phyloP scores from a whole-genome alignment of 1,284 basidiomycete genomes.

The Schizophyllum commune region DNA sequence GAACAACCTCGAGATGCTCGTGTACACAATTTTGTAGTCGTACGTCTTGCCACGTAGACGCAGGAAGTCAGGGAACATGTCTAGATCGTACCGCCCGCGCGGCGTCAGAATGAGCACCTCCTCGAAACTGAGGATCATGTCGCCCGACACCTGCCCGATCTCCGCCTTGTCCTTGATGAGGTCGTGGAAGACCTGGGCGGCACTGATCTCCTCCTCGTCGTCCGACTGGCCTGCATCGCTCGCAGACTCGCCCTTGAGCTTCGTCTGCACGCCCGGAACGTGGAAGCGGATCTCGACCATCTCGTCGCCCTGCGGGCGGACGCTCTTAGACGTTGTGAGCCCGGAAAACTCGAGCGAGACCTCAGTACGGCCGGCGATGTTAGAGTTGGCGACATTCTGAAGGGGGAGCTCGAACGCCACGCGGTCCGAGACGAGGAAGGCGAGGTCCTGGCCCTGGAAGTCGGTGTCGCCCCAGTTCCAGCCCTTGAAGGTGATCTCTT shows the following conservation, averaged over 20 bases:
- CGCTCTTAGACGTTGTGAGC: conserved; percentile 35
- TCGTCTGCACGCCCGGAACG: conserved; percentile 79
- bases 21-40: conserved; percentile 97
- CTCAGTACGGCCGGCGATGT: conserved; percentile 95
- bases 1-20: conserved; percentile 86
- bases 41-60: conserved; percentile 96
- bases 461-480: conserved; percentile 99
- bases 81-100: conserved; percentile 94
- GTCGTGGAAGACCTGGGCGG: conserved; percentile 96
- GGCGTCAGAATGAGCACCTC: conserved; percentile 97
- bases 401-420: conserved; percentile 91
- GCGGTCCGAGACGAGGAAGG: conserved; percentile 87
- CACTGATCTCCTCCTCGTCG: conserved; percentile 72
- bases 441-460: conserved; percentile 87
- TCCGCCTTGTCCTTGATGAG: conserved; percentile 95
- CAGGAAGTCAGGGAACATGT: conserved; percentile 94
- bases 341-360: conserved; percentile 92
- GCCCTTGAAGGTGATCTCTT: conserved; percentile 86
- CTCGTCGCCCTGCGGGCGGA: conserved; percentile 68
- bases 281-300: conserved; percentile 96
- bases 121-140: conserved; percentile 92
- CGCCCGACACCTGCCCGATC: conserved; percentile 88
- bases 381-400: conserved; percentile 87
- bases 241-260: conserved; percentile 37
- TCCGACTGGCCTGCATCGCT: conserved; percentile 73